phyloP scores from a whole-genome alignment of 257 asterid species.

The Linaria vulgaris region DNA sequence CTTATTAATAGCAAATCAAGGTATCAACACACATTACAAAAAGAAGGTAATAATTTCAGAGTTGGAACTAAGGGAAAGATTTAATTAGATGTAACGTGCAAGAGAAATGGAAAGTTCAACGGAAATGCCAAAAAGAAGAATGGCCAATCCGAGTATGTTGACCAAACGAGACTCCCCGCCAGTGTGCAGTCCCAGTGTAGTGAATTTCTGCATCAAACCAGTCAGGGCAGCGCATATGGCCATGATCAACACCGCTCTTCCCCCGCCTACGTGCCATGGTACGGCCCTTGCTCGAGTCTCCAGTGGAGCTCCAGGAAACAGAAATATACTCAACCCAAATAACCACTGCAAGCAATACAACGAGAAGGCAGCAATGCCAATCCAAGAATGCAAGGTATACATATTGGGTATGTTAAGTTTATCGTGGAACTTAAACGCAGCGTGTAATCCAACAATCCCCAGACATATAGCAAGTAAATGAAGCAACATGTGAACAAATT shows the following conservation, averaged over 20 bases:
- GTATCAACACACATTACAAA: no score
- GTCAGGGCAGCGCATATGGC: constrained; percentile 66
- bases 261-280: constrained; percentile 61
- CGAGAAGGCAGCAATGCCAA: constrained; percentile 68
- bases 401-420: constrained; percentile 34
- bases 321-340: constrained; percentile 43
- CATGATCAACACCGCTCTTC: constrained; percentile 62
- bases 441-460: constrained; percentile 61
- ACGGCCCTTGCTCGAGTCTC: constrained; percentile 34
- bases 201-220: constrained; percentile 66
- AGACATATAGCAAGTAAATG: constrained; percentile 40
- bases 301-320: constrained; percentile 39
- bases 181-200: constrained; percentile 33
- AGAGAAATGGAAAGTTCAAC: constrained; percentile 67
- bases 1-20: no score
- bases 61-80: not conserved
- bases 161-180: constrained; percentile 44
- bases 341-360: constrained; percentile 73
- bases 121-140: constrained; percentile 62
- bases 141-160: constrained; percentile 59
- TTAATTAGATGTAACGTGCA: constrained; percentile 40
- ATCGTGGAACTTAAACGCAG: constrained; percentile 68
- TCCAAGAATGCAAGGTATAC: constrained; percentile 81
- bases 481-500: constrained; percentile 42
- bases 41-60: no score